Evolutionary conservation across 441 rosid species (phyloP), one percentile per base, ranked within the genome.

Genomic region (Francoa sonchifolia): DNA sequence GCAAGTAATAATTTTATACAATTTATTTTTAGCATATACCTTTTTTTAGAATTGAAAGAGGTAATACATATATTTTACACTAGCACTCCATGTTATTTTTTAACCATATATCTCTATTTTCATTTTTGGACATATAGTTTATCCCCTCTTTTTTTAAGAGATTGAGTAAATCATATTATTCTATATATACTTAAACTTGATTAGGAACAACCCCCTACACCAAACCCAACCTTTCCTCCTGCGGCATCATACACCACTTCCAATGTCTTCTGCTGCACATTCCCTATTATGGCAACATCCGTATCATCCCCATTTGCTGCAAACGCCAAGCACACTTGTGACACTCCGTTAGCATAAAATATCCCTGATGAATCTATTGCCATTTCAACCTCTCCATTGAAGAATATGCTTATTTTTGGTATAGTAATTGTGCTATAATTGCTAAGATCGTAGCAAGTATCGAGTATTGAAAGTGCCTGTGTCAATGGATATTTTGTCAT

Each of bases 321-420:
- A 27, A 88, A 79, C 13, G 85, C 95, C 36, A 88, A 52, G 46
- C 97, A 88, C 17, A 84, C 78, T 36, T 79, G 79, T 18, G 77
- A 43, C n/a, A 2, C 0, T 1, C 39, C 50, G 6, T 5, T 50
- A 5, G 14, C 42, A 7, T 69, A 58, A 8, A 84, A 17, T 1
- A 76, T 40, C 39, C 95, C 94, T 1, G 28, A 11, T 0, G 40
- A 1, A 8, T 63, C 73, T 2, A 84, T 47, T 8, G 57, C 71
- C 8, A 81, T 68, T 13, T 46, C 60, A 0, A 57, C 58, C 0
- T 57, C 73, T 0, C 81, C 87, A n/a, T 44, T 55, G 51, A 84
- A 81, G 17, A 19, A 50, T 18, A 83, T 39, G 39, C 63, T 47
- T 2, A 88, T 73, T 21, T 49, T 58, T 0, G 95, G 97, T 10